Conservation (phyloP, 192 early-diverging fungal genomes). For the Lunasporangiospora selenospora region DNA sequence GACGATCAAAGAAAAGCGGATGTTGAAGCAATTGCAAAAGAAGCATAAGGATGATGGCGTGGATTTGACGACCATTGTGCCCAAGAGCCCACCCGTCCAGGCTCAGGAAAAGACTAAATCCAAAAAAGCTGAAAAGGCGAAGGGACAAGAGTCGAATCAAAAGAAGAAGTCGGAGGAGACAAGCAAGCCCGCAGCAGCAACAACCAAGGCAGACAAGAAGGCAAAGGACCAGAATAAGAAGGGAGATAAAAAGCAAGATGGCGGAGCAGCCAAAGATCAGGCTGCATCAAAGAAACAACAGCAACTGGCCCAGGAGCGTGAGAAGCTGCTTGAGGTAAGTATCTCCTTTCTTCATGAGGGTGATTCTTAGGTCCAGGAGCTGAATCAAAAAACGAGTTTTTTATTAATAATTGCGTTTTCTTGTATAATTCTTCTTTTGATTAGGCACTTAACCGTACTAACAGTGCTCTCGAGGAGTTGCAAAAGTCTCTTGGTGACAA, state of each 20-base stretch:
- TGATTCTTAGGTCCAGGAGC: too few relatives aligned
- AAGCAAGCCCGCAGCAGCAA: background rate
- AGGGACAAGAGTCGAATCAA: conserved; percentile 10
- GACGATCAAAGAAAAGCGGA: conserved; percentile 37
- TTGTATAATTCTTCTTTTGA: background rate
- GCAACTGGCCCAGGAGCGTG: conserved; percentile 42
- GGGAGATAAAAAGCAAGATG: conserved; percentile 1
- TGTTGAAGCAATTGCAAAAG: conserved; percentile 46
- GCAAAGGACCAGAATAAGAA: conserved; percentile 17
- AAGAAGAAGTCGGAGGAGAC: background rate
- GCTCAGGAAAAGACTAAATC: too few relatives aligned
- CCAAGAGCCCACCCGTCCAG: background rate
- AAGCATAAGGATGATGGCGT: conserved; percentile 33
- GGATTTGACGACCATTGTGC: conserved; percentile 9
- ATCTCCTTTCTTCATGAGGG: background rate
- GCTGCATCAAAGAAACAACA: conserved; percentile 35
- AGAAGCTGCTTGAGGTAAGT: conserved; percentile 39
- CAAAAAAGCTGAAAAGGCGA: conserved; percentile 9
- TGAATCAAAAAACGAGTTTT: too few relatives aligned
- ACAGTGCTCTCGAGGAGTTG: conserved; percentile 39
- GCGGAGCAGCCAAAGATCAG: too few relatives aligned
- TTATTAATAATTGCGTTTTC: too few relatives aligned
- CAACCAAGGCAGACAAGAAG: too few relatives aligned
- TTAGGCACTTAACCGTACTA: conserved; percentile 38
- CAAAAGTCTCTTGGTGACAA: conserved; percentile 36